A percentile compares a stretch with the other conserved stretches of the same genome.
These are phyloP conservation scores for Thermochaetoides thermophila DNA, from an alignment of 495 filamentous ascomycete species.

Conservation along the genomic window DNA sequence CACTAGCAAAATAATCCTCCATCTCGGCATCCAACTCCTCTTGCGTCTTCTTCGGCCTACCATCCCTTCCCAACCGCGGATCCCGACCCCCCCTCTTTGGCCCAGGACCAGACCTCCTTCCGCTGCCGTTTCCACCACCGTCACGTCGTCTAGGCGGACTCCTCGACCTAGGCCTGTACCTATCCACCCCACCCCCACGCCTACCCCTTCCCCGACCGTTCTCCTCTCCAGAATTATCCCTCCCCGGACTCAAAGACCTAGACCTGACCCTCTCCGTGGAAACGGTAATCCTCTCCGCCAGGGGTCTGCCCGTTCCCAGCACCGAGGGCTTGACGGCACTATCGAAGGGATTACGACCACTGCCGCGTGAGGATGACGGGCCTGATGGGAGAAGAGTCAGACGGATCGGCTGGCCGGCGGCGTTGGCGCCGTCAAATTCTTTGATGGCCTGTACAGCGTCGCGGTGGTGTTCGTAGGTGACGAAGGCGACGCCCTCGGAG, in stretches of 20 bases:
- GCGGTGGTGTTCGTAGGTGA: slow-evolving; percentile 54
- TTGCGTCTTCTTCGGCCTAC: slow-evolving; percentile 71
- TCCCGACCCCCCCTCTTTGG: slow-evolving; percentile 24
- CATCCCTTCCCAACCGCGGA: slow-evolving; percentile 28
- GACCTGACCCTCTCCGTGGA: slow-evolving; percentile 26
- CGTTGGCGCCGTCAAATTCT: slow-evolving; percentile 84
- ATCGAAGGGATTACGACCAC: slow-evolving; percentile 50
- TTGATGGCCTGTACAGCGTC: slow-evolving; percentile 62
- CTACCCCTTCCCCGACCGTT: slow-evolving; percentile 17
- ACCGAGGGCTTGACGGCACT: slow-evolving; percentile 34
- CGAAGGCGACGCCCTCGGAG: slow-evolving; percentile 72
- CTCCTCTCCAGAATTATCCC: slow-evolving; percentile 48
- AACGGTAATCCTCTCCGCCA: slow-evolving; percentile 62
- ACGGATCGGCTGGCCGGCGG: slow-evolving; percentile 80
- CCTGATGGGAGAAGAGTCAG: slow-evolving; percentile 48
- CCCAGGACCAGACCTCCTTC: slow-evolving; percentile 13
- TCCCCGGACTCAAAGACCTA: slow-evolving; percentile 37
- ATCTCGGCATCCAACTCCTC: slow-evolving; percentile 91
- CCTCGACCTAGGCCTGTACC: slow-evolving; percentile 61
- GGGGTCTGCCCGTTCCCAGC: slow-evolving; percentile 41
- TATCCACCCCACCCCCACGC: slow-evolving; percentile 58
- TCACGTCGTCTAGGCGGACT: slow-evolving; percentile 24
- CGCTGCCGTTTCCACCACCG: slow-evolving; percentile 12
- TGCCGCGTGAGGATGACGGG: slow-evolving; percentile 16
- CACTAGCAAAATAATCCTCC: slow-evolving; percentile 66